Evolutionary conservation across 148 eudicot species (phyloP).

Genomic region (Agrostemma githago): DNA sequence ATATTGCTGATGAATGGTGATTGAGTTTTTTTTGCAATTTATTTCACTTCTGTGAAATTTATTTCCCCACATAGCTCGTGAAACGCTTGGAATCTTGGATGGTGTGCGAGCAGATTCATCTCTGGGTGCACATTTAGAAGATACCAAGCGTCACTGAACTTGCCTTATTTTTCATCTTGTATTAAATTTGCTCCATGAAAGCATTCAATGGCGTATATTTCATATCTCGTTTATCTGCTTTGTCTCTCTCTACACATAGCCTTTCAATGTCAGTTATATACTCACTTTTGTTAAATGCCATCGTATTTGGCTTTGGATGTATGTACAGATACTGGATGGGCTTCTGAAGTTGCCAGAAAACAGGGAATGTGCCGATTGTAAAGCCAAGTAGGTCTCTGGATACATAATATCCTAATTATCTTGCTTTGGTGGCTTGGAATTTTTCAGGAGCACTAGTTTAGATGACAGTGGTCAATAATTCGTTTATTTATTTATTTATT

Average conservation of each 20-base stretch:
- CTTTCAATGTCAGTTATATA: background rate
- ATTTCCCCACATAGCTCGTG: background rate
- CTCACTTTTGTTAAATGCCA: no score
- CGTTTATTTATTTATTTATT: background rate
- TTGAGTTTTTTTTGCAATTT: background rate
- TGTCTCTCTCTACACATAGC: background rate
- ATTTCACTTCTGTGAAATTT: background rate
- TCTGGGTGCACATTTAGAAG: background rate
- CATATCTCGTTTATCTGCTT: background rate
- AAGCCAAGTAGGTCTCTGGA: slow-evolving; percentile 62
- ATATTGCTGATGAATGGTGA: background rate
- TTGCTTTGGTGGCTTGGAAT: slow-evolving; percentile 1
- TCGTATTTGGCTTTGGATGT: slow-evolving; percentile 4
- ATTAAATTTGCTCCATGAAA: background rate
- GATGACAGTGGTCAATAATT: background rate
- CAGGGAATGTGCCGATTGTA: slow-evolving; percentile 97
- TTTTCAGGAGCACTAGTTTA: slow-evolving; percentile 5
- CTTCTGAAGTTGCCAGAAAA: slow-evolving; percentile 93
- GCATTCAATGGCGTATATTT: background rate
- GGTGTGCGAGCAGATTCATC: background rate
- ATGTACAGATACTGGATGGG: slow-evolving; percentile 78
- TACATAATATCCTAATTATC: background rate
- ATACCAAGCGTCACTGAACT: background rate
- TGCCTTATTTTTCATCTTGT: background rate
- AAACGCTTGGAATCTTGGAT: background rate